Base-by-base conservation (phyloP, 352 stramenopile genomes). In the Globisporangium ultimum region DNA sequence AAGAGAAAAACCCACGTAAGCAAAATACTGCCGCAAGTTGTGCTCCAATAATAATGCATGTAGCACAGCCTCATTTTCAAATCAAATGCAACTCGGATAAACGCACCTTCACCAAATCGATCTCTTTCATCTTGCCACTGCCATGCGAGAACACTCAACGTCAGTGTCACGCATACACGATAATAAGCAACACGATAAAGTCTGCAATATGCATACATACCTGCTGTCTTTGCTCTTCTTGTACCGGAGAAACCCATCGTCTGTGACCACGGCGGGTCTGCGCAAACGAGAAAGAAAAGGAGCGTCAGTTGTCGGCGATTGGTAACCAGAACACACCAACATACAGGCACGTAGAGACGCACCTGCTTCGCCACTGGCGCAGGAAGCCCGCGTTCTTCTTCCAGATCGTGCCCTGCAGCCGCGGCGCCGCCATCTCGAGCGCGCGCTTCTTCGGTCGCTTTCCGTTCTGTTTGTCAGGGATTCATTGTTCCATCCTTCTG, bases 381-480 rank as follows among this genome's bases (percentile, higher is more conserved):
- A 91, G 48, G 61, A 91, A 81, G 18, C 79, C 82, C 18, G 61
- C 66, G 62, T 88, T 88, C 55, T 71, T 72, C 78, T 88, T 91
- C 67, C 72, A 78, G 41, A 91, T 68, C 54, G 66, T 85, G 43
- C 76, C 73, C 32, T 72, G 55, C 9, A 81, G 59, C 24, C 71
- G 73, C 60, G 71, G 55, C 32, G 61, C 55, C 20, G 34, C 38
- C 21, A 43, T 13, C 45, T 60, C 45, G 24, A 28, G 24, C 24
- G 24, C 24, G 24, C 24, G 24, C 24, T 28, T 28, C 38, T 28
- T 38, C 38, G n/a, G 22, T 24, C 32, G 6, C 51, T 24, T 38
- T 54, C 48, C 20, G n/a, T 55, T 28, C 11, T 32, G 24, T 32
- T 32, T 32, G 24, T 36, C 28, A 11, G 5, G 28, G 28, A 10